Conservation (phyloP, 371 early-diverging fungal species). For the Rhizomucor miehei region DNA sequence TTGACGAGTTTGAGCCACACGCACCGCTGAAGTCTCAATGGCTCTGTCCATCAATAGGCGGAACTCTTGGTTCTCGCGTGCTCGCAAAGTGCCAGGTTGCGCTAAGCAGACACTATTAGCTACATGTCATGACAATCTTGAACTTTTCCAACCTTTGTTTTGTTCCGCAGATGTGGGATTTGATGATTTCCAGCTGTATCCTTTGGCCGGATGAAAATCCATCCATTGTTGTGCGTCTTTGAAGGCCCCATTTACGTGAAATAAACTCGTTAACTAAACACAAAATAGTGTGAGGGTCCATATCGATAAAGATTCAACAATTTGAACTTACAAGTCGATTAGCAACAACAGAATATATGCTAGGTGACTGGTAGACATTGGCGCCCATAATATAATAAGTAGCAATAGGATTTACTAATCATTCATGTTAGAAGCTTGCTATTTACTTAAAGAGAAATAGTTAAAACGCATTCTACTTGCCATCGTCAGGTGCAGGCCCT, state of each 20-base stretch:
- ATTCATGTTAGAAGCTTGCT: not conserved
- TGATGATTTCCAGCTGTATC: slow-evolving; percentile 71
- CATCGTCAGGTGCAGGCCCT: slow-evolving; percentile 57
- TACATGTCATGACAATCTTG: not conserved
- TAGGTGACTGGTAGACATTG: slow-evolving; percentile 92
- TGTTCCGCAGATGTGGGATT: slow-evolving; percentile 2
- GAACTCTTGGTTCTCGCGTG: slow-evolving; percentile 44
- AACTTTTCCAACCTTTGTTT: slow-evolving; percentile 1
- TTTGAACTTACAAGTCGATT: slow-evolving; percentile 71
- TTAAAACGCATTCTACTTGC: slow-evolving; percentile 31
- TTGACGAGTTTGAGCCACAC: slow-evolving; percentile 24
- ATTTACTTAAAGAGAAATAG: not conserved
- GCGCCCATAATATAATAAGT: slow-evolving; percentile 89
- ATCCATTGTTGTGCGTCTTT: slow-evolving; percentile 61
- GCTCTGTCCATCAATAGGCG: slow-evolving; percentile 46
- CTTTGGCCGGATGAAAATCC: slow-evolving; percentile 72
- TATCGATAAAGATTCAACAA: not conserved
- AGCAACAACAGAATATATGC: slow-evolving; percentile 76
- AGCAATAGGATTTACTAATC: slow-evolving; percentile 59
- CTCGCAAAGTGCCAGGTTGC: slow-evolving; percentile 22
- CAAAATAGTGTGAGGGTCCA: not conserved
- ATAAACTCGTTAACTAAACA: slow-evolving; percentile 63
- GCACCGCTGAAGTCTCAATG: slow-evolving; percentile 37
- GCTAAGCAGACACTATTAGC: not conserved
- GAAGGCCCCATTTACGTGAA: slow-evolving; percentile 69